Conservation (phyloP, 2,329 filamentous ascomycete species). For the Alternaria sp. region DNA sequence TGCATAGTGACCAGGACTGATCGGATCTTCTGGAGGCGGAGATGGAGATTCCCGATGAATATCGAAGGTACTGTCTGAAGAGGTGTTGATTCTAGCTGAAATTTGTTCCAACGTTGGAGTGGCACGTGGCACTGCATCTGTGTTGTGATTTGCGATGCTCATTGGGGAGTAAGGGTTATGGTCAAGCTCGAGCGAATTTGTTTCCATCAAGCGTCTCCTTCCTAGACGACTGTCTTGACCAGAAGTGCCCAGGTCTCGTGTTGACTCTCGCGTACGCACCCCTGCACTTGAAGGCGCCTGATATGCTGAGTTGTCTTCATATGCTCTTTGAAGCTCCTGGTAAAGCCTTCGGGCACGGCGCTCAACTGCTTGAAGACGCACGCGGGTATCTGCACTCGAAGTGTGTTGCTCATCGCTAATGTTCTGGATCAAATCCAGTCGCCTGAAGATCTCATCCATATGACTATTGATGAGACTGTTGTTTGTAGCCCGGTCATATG, state of each 20-base stretch:
- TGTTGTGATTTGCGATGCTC: neutral
- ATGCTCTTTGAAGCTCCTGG: neutral
- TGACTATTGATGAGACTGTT: neutral
- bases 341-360: neutral
- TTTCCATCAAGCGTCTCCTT: neutral
- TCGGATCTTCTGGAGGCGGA: neutral
- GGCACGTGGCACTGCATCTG: neutral
- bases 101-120: neutral
- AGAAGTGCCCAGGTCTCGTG: neutral
- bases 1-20: neutral
- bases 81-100: neutral
- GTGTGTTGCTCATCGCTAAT: constrained; percentile 1
- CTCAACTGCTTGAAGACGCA: constrained; percentile 6
- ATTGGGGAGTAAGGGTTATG: neutral
- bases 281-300: neutral
- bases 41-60: neutral
- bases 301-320: neutral
- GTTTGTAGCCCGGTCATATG: neutral
- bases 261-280: neutral
- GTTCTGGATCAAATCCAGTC: neutral
- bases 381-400: neutral
- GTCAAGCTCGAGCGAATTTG: neutral
- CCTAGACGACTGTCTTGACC: neutral
- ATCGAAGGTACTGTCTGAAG: neutral
- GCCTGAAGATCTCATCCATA: neutral